Evolutionary conservation across 192 early-diverging fungal genomes (phyloP), one percentile per base, ranked within the genome.

Genomic region (Entomortierella lignicola): DNA sequence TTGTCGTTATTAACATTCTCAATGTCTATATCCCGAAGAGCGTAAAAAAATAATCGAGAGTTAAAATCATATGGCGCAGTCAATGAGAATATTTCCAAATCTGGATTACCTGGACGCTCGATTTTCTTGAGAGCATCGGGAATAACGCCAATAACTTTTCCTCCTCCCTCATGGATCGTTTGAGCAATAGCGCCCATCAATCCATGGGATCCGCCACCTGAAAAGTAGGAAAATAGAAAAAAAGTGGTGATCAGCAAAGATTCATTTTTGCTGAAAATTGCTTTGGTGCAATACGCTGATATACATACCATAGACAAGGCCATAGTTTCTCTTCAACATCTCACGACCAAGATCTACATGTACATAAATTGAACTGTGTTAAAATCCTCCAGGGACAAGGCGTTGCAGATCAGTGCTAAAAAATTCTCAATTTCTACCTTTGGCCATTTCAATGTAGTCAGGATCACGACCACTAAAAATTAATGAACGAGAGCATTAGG

Each of bases 181-280:
- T 80, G 71, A n/a, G 96, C 95, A 39, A 96, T 87, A 0, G 85
- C 83, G 18, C 96, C 96, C 96, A 97, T 97, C 55, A 96, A 68
- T 4, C 96, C 91, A 20, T 74, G 60, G 2, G 74, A 83, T 25
- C 92, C 92, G 30, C 92, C 91, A 23, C 89, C 87, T 86, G 43
- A 12, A 57, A 32, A 51, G 50, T 21, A 51, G 15, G 8, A 17
- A 26, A 8, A 54, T 54, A 10, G 34, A 47, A 43, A 20, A 50
- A 20, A 47, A 26, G 44, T 17, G 31, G 25, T 5, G 13, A 25
- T 2, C 44, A 62, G 39, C 71, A 15, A 31, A n/a, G n/a, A n/a
- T n/a, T n/a, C n/a, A n/a, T n/a, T n/a, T n/a, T n/a, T n/a, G n/a
- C n/a, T n/a, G n/a, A n/a, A n/a, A n/a, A n/a, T n/a, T n/a, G n/a